These are phyloP conservation scores for Decorospora gaudefroyi DNA, from an alignment of 2,329 filamentous ascomycete genomes.

Conservation along the genomic window DNA sequence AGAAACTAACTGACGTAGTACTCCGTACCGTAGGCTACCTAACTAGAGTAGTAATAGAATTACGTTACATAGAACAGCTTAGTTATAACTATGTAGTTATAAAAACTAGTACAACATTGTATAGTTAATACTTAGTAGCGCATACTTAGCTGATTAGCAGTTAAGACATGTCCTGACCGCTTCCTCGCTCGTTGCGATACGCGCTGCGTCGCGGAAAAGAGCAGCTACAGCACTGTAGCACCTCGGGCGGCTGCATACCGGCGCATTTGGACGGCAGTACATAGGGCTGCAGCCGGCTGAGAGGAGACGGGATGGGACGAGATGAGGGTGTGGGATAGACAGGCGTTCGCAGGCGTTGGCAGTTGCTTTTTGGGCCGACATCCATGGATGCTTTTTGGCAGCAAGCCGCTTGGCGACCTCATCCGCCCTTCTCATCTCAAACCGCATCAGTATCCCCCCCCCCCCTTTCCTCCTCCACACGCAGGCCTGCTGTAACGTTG, in stretches of 20 bases:
- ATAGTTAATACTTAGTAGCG: too few relatives aligned
- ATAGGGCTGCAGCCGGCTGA: slow-evolving; percentile 33
- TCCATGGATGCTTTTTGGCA: slow-evolving; percentile 20
- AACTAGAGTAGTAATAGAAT: too few relatives aligned
- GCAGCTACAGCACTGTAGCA: slow-evolving; percentile 17
- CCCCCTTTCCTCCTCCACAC: slow-evolving; percentile 15
- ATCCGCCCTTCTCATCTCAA: slow-evolving; percentile 14
- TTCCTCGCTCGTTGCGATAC: slow-evolving; percentile 13
- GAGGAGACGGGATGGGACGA: too few relatives aligned
- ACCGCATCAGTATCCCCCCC: slow-evolving; percentile 19
- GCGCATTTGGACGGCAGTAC: slow-evolving; percentile 16
- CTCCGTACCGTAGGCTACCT: too few relatives aligned
- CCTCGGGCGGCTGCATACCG: slow-evolving; percentile 16
- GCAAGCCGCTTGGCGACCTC: slow-evolving; percentile 24
- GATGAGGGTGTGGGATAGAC: slow-evolving; percentile 20
- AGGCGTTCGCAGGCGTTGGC: slow-evolving; percentile 17
- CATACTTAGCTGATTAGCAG: too few relatives aligned
- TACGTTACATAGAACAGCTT: too few relatives aligned
- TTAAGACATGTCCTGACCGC: too few relatives aligned
- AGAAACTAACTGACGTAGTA: too few relatives aligned
- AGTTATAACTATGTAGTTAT: too few relatives aligned
- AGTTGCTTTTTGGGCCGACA: slow-evolving; percentile 37
- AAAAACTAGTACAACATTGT: too few relatives aligned
- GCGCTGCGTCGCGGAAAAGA: slow-evolving; percentile 17
- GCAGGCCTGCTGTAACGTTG: slow-evolving; percentile 21